phyloP scores from a whole-genome alignment of 768 basidiomycete species.

The Russula abietina region DNA sequence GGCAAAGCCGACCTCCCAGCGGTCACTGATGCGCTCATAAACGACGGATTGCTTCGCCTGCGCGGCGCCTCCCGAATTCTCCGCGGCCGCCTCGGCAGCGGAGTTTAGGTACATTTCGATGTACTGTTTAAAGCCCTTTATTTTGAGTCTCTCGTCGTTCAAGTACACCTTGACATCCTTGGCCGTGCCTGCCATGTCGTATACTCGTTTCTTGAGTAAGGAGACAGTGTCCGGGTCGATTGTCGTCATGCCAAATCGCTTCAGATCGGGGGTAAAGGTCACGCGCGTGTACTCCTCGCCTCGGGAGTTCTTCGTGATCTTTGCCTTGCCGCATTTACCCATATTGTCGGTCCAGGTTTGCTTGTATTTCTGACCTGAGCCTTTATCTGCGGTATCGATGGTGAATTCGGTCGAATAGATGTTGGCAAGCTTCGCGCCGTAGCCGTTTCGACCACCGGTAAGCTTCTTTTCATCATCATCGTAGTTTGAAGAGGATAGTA shows the following conservation, averaged over 20 bases:
- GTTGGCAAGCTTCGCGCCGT: conserved; percentile 96
- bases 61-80: conserved; percentile 72
- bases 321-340: conserved; percentile 78
- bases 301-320: conserved; percentile 86
- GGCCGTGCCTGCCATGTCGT: conserved; percentile 94
- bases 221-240: conserved; percentile 91
- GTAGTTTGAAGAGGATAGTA: conserved; percentile 93
- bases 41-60: conserved; percentile 71
- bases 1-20: conserved; percentile 96
- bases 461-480: conserved; percentile 99
- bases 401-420: conserved; percentile 97
- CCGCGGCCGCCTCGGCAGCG: conserved; percentile 60
- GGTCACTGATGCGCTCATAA: conserved; percentile 69
- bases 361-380: conserved; percentile 81
- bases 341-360: conserved; percentile 95
- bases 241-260: conserved; percentile 82
- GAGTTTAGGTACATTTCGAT: conserved; percentile 89
- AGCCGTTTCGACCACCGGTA: conserved; percentile 97
- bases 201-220: conserved; percentile 88
- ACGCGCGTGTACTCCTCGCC: conserved; percentile 90
- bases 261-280: conserved; percentile 88
- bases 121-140: conserved; percentile 96
- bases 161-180: conserved; percentile 90
- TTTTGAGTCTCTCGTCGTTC: conserved; percentile 85
- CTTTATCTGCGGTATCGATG: conserved; percentile 91